Percentiles rank a stretch among this genome's conserved stretches.
phyloP scores from a whole-genome alignment of 2,329 filamentous ascomycete species.

The Fusarium pininemorale region DNA sequence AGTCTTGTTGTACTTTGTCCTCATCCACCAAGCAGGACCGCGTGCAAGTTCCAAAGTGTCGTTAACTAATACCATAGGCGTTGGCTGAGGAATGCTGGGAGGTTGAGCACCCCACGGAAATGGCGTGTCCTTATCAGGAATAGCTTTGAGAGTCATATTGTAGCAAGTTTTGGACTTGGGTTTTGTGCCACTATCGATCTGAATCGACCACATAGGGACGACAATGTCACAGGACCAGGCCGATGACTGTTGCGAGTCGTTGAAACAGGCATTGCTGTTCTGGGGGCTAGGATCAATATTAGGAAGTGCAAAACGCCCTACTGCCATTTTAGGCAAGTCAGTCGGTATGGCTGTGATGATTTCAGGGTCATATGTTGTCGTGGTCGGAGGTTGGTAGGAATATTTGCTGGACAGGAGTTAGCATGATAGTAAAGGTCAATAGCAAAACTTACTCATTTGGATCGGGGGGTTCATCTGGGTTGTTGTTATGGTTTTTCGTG shows the following conservation, averaged over 20 bases:
- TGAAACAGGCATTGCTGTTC: slow-evolving; percentile 65
- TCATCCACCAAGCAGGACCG: slow-evolving; percentile 66
- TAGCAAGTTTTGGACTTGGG: slow-evolving; percentile 50
- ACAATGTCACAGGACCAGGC: slow-evolving; percentile 72
- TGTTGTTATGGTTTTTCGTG: slow-evolving; percentile 25
- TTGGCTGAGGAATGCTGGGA: slow-evolving; percentile 52
- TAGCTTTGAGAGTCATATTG: slow-evolving; percentile 50
- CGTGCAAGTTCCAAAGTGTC: slow-evolving; percentile 58
- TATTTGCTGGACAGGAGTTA: slow-evolving; percentile 22
- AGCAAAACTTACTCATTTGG: slow-evolving; percentile 24
- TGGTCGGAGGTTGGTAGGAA: slow-evolving; percentile 44
- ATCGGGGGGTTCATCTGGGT: not conserved
- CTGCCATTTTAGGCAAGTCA: slow-evolving; percentile 61
- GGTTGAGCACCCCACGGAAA: slow-evolving; percentile 66
- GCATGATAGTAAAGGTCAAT: not conserved
- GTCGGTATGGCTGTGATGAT: slow-evolving; percentile 61
- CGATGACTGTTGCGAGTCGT: slow-evolving; percentile 60
- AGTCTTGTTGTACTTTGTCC: slow-evolving; percentile 64
- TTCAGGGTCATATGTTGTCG: slow-evolving; percentile 57
- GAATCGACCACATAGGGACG: slow-evolving; percentile 55
- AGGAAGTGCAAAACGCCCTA: slow-evolving; percentile 66
- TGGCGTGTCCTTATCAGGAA: slow-evolving; percentile 43
- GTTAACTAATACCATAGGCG: slow-evolving; percentile 58
- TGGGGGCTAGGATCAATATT: slow-evolving; percentile 58
- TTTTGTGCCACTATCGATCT: slow-evolving; percentile 45